phyloP scores from a whole-genome alignment of 306 rosid genomes.

The Glycine soja region DNA sequence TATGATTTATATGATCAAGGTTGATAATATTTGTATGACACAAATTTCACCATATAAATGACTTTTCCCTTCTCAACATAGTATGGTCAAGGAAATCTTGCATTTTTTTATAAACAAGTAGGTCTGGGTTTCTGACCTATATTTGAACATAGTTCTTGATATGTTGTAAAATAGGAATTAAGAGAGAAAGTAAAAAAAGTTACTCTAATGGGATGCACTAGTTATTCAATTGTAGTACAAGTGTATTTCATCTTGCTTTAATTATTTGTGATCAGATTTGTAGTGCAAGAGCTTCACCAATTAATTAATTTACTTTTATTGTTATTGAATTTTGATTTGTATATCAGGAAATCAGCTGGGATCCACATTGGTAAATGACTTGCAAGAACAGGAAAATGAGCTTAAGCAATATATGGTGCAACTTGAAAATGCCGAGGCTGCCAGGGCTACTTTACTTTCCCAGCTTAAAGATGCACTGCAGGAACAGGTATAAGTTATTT shows the following conservation, averaged over 20 bases:
- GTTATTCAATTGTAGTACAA: background rate
- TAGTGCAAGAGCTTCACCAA: background rate
- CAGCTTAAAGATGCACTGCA: slow-evolving; percentile 82
- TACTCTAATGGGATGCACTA: background rate
- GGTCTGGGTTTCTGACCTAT: background rate
- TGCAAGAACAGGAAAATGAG: slow-evolving; percentile 72
- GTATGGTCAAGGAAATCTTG: background rate
- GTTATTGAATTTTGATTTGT: slow-evolving; percentile 42
- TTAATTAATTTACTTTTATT: slow-evolving; percentile 29
- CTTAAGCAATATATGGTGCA: slow-evolving; percentile 66
- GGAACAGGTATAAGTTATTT: slow-evolving; percentile 65
- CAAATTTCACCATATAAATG: background rate
- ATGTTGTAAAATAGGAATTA: background rate
- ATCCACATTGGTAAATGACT: slow-evolving; percentile 65
- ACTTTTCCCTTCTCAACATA: background rate
- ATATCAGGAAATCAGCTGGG: slow-evolving; percentile 70
- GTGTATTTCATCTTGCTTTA: background rate
- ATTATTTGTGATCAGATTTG: background rate
- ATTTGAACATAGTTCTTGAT: background rate
- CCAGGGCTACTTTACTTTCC: slow-evolving; percentile 71
- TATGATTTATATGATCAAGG: background rate
- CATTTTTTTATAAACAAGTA: background rate
- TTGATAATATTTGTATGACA: background rate
- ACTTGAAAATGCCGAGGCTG: slow-evolving; percentile 69
- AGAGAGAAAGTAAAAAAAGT: background rate